Base-by-base conservation (phyloP, 208 protist genomes). In the Trypanosoma mega region DNA sequence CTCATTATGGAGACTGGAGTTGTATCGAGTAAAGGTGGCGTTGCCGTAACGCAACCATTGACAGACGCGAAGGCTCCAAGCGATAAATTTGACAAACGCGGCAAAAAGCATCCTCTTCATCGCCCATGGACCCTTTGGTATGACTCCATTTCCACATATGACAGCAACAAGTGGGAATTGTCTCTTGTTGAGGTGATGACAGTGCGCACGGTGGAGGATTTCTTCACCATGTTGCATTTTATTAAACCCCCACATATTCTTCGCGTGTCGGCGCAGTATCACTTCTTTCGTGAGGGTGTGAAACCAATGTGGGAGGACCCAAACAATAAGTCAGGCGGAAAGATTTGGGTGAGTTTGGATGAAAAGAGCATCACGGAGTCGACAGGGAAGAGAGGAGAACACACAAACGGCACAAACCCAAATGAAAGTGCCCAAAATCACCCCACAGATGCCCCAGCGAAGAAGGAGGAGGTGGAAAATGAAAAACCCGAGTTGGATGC, bases 221-320 rank as follows among this genome's bases (percentile, higher is more conserved):
- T 96, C 58, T 93, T 92, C 31, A 68, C 72, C 3, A 92, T 92
- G 76, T 49, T 92, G 33, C 69, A 87, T 36, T 85, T 84, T 63
- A 90, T 92, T 70, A 96, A 96, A 56, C 85, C 80, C 9, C 73
- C 89, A 7, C 90, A 88, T 67, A 72, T 82, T 11, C 68, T 96
- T 41, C 78, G 78, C 41, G 79, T 81, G 2, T 87, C 83, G 23
- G 75, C 85, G 34, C 90, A 94, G 70, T 96, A 94, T 54, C 90
- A 96, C 69, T 90, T 96, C 54, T 96, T 96, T 48, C 90, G 93
- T 41, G 76, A 89, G 29, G 87, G 85, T 23, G 82, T 96, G 21
- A 93, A 94, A 69, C 90, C 90, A 26, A 94, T 94, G 87, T 94
- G 87, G 87, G 90, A 96, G 56, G 90, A 96, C 65, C 63, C 75